These are phyloP conservation scores for Saprolegnia diclina DNA, from an alignment of 352 stramenopile genomes.

Conservation along the genomic window DNA sequence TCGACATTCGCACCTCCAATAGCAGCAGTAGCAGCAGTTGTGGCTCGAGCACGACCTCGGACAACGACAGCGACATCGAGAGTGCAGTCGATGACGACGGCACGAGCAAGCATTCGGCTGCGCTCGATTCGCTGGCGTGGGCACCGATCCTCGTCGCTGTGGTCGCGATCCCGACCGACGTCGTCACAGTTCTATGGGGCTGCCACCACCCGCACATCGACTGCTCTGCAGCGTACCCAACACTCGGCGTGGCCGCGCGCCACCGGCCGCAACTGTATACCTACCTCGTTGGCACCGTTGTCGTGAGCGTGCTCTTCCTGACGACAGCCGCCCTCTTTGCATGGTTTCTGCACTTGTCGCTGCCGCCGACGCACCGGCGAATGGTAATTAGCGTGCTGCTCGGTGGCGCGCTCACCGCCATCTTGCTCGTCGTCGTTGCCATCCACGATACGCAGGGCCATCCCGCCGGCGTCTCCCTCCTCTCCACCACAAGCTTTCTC, in stretches of 20 bases:
- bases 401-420: not conserved
- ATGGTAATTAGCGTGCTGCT: not conserved
- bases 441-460: constrained; percentile 7
- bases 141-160: constrained; percentile 5
- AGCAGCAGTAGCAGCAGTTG: not conserved
- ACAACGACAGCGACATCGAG: not conserved
- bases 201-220: constrained; percentile 23
- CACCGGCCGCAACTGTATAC: constrained; percentile 10
- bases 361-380: not conserved
- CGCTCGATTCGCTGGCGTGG: constrained; percentile 7
- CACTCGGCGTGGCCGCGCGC: not conserved
- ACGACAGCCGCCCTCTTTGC: constrained; percentile 11
- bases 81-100: not conserved
- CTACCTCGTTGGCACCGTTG: not conserved
- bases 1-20: not conserved
- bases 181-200: constrained; percentile 16
- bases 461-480: not conserved
- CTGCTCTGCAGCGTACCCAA: constrained; percentile 2
- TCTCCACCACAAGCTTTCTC: not conserved
- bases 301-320: constrained; percentile 3
- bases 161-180: not conserved
- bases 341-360: constrained; percentile 10
- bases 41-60: not conserved
- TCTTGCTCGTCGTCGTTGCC: not conserved
- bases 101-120: not conserved